These are phyloP conservation scores for Salmacisia buchloeana DNA, from an alignment of 1,284 basidiomycete species.

Conservation along the genomic window DNA sequence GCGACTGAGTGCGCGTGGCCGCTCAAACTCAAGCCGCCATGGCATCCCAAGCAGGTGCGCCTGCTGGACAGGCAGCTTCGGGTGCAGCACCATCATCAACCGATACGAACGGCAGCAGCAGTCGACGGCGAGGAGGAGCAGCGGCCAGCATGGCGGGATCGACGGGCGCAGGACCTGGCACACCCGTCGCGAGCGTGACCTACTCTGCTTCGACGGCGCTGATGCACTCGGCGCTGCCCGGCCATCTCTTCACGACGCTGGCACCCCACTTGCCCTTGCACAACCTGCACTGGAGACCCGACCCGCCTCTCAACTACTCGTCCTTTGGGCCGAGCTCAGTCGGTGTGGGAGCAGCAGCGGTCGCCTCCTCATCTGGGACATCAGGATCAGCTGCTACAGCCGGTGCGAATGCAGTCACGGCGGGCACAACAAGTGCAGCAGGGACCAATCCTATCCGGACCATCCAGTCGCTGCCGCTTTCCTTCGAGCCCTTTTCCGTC, in stretches of 20 bases:
- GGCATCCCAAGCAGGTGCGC: no score
- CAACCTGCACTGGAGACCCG: conserved; percentile 46
- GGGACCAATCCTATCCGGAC: conserved; percentile 22
- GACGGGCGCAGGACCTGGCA: not conserved
- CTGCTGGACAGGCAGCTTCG: no score
- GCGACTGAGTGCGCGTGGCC: no score
- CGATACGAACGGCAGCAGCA: no score
- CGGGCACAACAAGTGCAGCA: not conserved
- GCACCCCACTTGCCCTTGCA: conserved; percentile 42
- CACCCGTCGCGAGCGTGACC: conserved; percentile 22
- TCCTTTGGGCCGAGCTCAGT: not conserved
- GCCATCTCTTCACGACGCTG: conserved; percentile 31
- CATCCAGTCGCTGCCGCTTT: conserved; percentile 31
- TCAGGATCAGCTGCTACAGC: not conserved
- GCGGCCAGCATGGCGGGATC: no score
- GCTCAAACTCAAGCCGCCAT: no score
- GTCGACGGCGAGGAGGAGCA: no score
- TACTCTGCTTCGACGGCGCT: conserved; percentile 39
- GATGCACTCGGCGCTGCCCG: conserved; percentile 28
- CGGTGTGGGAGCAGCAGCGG: not conserved
- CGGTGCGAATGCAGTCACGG: conserved; percentile 12
- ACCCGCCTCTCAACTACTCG: not conserved
- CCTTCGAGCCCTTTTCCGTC: conserved; percentile 28
- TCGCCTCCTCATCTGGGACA: not conserved
- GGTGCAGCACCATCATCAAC: no score